Evolutionary conservation across 768 basidiomycete genomes (phyloP).

Genomic region (Lactarius akahatsu): DNA sequence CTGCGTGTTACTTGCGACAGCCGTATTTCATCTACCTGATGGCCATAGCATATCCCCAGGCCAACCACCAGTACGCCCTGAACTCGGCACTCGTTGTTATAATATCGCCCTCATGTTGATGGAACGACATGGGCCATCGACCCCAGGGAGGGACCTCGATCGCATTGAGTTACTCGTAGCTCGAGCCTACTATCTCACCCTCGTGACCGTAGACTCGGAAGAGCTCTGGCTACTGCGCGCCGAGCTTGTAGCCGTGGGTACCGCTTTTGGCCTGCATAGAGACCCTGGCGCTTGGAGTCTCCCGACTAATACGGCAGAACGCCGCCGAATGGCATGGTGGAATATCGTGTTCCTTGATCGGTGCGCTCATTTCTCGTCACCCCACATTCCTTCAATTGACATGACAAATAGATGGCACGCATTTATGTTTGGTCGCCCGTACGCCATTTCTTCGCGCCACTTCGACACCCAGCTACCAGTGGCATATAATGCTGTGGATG

Average conservation of each 20-base stretch:
- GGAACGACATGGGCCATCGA: conserved; percentile 52
- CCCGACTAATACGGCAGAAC: conserved; percentile 66
- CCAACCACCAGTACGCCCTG: conserved; percentile 22
- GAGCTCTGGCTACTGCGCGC: conserved; percentile 78
- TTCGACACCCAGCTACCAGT: conserved; percentile 80
- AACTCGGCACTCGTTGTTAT: conserved; percentile 62
- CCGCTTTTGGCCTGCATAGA: conserved; percentile 82
- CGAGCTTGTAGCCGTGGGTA: conserved; percentile 70
- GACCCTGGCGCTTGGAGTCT: conserved; percentile 81
- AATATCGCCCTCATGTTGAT: conserved; percentile 65
- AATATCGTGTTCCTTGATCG: conserved; percentile 79
- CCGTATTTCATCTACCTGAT: conserved; percentile 27
- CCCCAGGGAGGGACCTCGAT: conserved; percentile 64
- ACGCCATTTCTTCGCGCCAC: conserved; percentile 74
- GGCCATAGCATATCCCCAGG: conserved; percentile 25
- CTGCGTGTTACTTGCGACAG: conserved; percentile 27
- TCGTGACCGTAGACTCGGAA: conserved; percentile 73
- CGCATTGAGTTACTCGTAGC: conserved; percentile 74
- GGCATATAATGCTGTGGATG: conserved; percentile 59
- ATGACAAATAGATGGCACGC: conserved; percentile 68
- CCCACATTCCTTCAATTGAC: conserved; percentile 21
- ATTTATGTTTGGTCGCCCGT: conserved; percentile 81
- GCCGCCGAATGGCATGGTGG: conserved; percentile 90
- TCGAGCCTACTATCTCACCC: conserved; percentile 67
- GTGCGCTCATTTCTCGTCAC: conserved; percentile 40